Evolutionary conservation across 371 early-diverging fungal genomes (phyloP).

Genomic region (Batkoa obscura): DNA sequence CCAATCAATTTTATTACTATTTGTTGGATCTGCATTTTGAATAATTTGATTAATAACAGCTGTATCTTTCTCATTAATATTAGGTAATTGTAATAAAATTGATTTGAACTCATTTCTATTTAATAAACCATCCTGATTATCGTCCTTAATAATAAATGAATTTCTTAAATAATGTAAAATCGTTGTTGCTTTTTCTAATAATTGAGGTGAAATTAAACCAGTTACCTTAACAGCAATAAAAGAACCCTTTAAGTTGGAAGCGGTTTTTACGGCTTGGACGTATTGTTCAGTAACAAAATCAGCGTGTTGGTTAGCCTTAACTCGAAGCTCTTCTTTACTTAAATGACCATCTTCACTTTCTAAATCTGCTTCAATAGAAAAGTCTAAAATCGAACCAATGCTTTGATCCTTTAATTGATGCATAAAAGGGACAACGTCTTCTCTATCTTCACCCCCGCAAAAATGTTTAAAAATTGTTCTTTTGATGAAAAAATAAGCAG

Average conservation of each 20-base stretch:
- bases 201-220: constrained; percentile 53
- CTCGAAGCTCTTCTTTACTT: constrained; percentile 16
- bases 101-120: constrained; percentile 14
- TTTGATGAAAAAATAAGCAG: constrained; percentile 46
- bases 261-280: constrained; percentile 44
- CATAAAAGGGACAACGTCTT: constrained; percentile 75
- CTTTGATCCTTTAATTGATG: constrained; percentile 33
- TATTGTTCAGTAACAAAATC: constrained; percentile 41
- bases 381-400: constrained; percentile 75
- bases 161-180: constrained; percentile 19
- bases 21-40: constrained; percentile 22
- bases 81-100: constrained; percentile 18
- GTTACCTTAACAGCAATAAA: constrained; percentile 84
- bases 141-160: constrained; percentile 20
- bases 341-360: constrained; percentile 21
- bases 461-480: constrained; percentile 79
- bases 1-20: constrained; percentile 27
- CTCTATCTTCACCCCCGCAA: constrained; percentile 78
- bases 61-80: constrained; percentile 10
- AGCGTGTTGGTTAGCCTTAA: constrained; percentile 20
- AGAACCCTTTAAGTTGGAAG: constrained; percentile 30
- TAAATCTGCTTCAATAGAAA: constrained; percentile 77
- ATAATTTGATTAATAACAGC: constrained; percentile 12
- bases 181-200: constrained; percentile 51
- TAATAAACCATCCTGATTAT: constrained; percentile 24